These are phyloP conservation scores for Chrysopogon serrulatus DNA, from an alignment of 176 grass and related monocot genomes.

Conservation along the genomic window DNA sequence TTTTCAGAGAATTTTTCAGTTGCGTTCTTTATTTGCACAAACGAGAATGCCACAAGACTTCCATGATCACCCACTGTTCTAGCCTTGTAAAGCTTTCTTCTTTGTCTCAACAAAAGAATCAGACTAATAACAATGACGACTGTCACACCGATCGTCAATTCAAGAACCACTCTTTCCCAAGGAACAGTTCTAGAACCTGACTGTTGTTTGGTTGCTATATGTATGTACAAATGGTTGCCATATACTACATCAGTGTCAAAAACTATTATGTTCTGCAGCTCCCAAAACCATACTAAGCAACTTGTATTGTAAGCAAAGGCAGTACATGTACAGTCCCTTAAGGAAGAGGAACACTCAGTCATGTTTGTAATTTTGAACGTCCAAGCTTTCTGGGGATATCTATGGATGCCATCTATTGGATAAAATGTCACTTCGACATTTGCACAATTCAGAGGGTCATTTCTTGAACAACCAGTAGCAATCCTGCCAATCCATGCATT, in stretches of 20 bases:
- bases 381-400: background rate
- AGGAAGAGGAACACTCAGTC: background rate
- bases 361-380: background rate
- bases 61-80: background rate
- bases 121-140: background rate
- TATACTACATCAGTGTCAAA: background rate
- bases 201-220: background rate
- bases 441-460: background rate
- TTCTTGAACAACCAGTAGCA: background rate
- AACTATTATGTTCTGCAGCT: background rate
- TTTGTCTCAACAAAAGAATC: background rate
- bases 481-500: background rate
- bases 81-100: background rate
- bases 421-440: background rate
- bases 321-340: conserved; percentile 5
- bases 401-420: background rate
- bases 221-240: background rate
- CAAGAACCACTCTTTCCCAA: background rate
- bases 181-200: too few relatives aligned
- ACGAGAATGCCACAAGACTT: background rate
- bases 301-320: conserved; percentile 15
- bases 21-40: background rate
- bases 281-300: background rate
- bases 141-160: background rate
- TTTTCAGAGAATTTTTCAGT: conserved; percentile 29